Base-by-base conservation (phyloP, 768 basidiomycete species). In the Phlegmacium glaucopus region DNA sequence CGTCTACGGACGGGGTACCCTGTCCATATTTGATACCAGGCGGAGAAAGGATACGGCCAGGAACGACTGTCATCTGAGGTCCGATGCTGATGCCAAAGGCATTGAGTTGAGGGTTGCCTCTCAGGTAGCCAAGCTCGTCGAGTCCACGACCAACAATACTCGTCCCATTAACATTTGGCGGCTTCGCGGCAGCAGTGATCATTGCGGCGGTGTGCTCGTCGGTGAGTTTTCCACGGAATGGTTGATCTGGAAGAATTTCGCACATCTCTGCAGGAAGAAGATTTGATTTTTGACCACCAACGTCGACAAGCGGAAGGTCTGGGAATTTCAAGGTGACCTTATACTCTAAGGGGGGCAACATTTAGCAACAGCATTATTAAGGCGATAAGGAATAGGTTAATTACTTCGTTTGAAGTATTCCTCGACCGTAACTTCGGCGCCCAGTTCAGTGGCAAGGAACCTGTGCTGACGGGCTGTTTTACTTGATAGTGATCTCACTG, bases 261-360 rank as follows among this genome's bases (percentile, higher is more conserved):
- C 90, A 91, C 1, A 91, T 34, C 62, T 92, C 90, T 0, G 85
- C 70, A 0, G 90, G 90, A 3, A 91, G 71, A 17, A 68, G 69
- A 61, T 75, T 69, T 36, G 62, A 29, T 53, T 74, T 77, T 49
- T 65, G 60, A 9, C 74, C 74, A 6, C 80, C 80, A 6, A 86
- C 76, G 49, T 85, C 77, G 34, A 87, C 72, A 9, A 85, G 71
- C 0, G 76, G 80, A 41, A 85, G 55, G 1, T 81, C 64, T 0
- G 82, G 76, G 34, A 72, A 50, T 18, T 61, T 61, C 7, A 91
- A 58, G 0, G 47, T 72, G 32, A 79, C 81, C 0, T 74, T 71
- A 53, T 90, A 84, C 53, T 87, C 89, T 90, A 50, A n/a, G 32
- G 32, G 40, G 49, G 32, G 10, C 32, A 34, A 28, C 42, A 13